Base-by-base conservation (phyloP, 73 alveolate genomes). In the Paramecium pentaurelia region DNA sequence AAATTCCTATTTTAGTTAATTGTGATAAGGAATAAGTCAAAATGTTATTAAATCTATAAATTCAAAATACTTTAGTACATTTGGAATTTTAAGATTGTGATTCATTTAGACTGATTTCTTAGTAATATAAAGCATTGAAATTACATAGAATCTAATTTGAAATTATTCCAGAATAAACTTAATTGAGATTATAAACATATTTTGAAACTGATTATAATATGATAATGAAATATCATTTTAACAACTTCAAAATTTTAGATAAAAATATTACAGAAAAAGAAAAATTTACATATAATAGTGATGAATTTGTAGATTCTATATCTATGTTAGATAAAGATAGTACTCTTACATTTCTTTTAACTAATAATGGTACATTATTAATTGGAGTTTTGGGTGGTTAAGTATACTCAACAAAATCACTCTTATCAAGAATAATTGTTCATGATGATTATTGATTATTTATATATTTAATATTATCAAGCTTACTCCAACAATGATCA, bases 81-180 rank as follows among this genome's bases (percentile, higher is more conserved):
- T 20, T 80, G n/a, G 91, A 80, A 80, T 80, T 80, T 80, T 47
- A n/a, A 27, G 58, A 80, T 42, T 28, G 64, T 32, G 44, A 44
- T 42, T 47, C 47, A 27, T 80, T 80, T 25, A 80, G 58, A 80
- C 32, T 80, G 44, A 25, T 80, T 32, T 42, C 91, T 27, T 27
- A 80, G 34, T 36, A 80, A 49, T 20, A 25, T n/a, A 80, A 80
- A 36, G 91, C 91, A 25, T 36, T 77, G 58, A 80, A 47, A 80
- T 40, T 80, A 30, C 51, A 45, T 12, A 80, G 58, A 49, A 47
- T 80, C 12, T 45, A 42, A 27, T 80, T 80, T 47, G 71, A 80
- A 49, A 42, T 80, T 16, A 80, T 80, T 45, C 91, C 91, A 11
- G 91, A 80, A 45, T 80, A 80, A 32, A 80, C 77, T 45, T 80